Percentiles rank a stretch among this genome's conserved stretches.
These are phyloP conservation scores for Aspergillus luchuensis DNA, from an alignment of 2,329 filamentous ascomycete genomes.

Conservation along the genomic window DNA sequence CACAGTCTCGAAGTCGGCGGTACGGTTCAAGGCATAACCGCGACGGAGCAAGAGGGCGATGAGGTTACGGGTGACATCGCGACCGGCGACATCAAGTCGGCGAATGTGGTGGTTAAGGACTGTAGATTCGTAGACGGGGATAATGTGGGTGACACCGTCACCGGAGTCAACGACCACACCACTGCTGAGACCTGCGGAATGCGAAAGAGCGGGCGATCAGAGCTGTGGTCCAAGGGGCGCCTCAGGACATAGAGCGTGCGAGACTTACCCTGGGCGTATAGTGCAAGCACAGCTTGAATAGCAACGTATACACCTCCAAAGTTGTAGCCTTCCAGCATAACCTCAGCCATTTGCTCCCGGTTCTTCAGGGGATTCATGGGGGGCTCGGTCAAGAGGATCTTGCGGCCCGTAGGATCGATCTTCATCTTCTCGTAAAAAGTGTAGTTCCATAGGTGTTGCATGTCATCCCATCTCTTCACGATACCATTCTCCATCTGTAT, in stretches of 20 bases:
- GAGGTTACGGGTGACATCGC: slow-evolving; percentile 97
- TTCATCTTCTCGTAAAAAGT: slow-evolving; percentile 98
- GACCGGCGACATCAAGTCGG: slow-evolving; percentile 89
- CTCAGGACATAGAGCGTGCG: slow-evolving; percentile 11
- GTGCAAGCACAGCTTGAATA: slow-evolving; percentile 91
- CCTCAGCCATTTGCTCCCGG: slow-evolving; percentile 95
- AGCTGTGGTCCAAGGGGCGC: not conserved
- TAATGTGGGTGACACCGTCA: slow-evolving; percentile 97
- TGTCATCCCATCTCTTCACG: slow-evolving; percentile 99
- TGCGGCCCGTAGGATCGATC: slow-evolving; percentile 84
- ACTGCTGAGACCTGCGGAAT: slow-evolving; percentile 69
- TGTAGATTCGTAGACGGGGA: slow-evolving; percentile 96
- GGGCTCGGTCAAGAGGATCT: slow-evolving; percentile 95
- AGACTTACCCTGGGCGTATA: slow-evolving; percentile 85
- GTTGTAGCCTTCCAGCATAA: slow-evolving; percentile 97
- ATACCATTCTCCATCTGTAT: slow-evolving; percentile 96
- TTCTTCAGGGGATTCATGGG: slow-evolving; percentile 98
- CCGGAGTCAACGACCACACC: slow-evolving; percentile 99
- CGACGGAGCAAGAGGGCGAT: slow-evolving; percentile 91
- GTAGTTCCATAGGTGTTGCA: slow-evolving; percentile 99
- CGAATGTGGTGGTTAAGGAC: slow-evolving; percentile 96
- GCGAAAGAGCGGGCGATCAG: slow-evolving; percentile 6
- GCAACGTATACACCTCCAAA: slow-evolving; percentile 98
- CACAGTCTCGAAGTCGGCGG: slow-evolving; percentile 97
- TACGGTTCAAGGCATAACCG: slow-evolving; percentile 95